A percentile compares a stretch with the other conserved stretches of the same genome.
Conservation (phyloP, 2,329 filamentous ascomycete species). For the Diaporthe ilicicola region DNA sequence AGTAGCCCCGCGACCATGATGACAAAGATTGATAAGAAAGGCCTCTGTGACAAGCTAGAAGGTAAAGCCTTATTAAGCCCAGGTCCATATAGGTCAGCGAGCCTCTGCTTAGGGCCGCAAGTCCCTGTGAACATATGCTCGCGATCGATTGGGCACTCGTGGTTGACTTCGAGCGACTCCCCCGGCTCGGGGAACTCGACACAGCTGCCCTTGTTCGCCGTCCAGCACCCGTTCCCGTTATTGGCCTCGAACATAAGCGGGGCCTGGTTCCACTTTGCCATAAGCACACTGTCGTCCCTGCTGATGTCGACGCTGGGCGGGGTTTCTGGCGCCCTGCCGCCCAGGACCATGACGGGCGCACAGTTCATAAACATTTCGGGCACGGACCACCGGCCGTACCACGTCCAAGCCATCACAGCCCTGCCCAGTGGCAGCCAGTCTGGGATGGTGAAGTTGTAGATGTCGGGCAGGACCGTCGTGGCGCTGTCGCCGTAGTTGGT, state of each 20-base stretch:
- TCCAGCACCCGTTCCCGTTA: constrained; percentile 4
- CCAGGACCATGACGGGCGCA: constrained; percentile 7
- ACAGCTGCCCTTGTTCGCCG: constrained; percentile 9
- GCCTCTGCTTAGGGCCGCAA: neutral
- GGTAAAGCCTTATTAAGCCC: neutral
- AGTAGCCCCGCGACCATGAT: constrained; percentile 6
- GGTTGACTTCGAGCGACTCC: constrained; percentile 14
- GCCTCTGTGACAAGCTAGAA: neutral
- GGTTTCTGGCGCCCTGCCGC: neutral
- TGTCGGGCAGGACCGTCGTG: neutral
- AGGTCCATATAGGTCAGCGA: neutral
- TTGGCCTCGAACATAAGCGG: constrained; percentile 19
- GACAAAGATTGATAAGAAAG: neutral
- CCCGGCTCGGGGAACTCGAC: constrained; percentile 11
- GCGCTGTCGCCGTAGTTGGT: constrained; percentile 15
- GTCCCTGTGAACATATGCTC: constrained; percentile 1
- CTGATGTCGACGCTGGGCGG: neutral
- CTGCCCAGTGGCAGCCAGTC: constrained; percentile 7
- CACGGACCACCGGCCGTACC: constrained; percentile 9
- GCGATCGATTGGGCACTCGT: neutral
- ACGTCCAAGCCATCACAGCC: constrained; percentile 16
- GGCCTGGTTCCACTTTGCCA: neutral
- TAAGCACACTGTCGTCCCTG: constrained; percentile 1
- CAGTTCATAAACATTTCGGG: constrained; percentile 21
- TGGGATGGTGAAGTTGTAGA: constrained; percentile 15